These are phyloP conservation scores for Coemansia sp. DNA, from an alignment of 192 early-diverging fungal genomes.

Conservation along the genomic window DNA sequence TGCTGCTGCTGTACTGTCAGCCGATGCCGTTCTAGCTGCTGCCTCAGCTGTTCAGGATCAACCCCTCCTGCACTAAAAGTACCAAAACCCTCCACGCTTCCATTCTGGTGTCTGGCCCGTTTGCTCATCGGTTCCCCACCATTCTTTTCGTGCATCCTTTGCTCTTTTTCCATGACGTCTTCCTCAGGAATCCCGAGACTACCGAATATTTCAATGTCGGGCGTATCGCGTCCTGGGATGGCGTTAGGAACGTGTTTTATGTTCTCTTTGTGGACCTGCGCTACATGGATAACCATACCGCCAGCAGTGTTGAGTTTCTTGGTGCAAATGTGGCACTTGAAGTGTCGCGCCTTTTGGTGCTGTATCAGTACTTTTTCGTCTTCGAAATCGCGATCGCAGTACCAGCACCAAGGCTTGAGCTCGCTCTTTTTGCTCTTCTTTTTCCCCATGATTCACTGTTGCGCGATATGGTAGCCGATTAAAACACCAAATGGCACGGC, in stretches of 20 bases:
- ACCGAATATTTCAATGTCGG: constrained; percentile 94
- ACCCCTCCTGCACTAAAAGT: constrained; percentile 26
- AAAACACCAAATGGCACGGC: neutral
- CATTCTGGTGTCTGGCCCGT: constrained; percentile 35
- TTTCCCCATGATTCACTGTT: constrained; percentile 20
- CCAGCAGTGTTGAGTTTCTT: constrained; percentile 87
- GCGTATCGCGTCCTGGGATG: constrained; percentile 74
- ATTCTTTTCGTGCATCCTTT: constrained; percentile 46
- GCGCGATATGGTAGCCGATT: too few relatives aligned
- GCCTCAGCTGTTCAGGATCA: constrained; percentile 45
- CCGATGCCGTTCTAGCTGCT: constrained; percentile 55
- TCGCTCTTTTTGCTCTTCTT: constrained; percentile 72
- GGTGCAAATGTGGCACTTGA: constrained; percentile 83
- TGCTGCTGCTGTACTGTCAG: constrained; percentile 51
- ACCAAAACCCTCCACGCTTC: constrained; percentile 38
- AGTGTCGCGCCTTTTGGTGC: constrained; percentile 93
- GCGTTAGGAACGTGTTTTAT: constrained; percentile 79
- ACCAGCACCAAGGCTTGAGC: constrained; percentile 83
- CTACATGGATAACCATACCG: constrained; percentile 86
- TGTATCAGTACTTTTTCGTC: constrained; percentile 91
- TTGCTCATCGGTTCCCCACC: constrained; percentile 54
- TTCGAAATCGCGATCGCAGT: constrained; percentile 95
- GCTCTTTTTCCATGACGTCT: constrained; percentile 71
- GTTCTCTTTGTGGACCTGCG: constrained; percentile 92
- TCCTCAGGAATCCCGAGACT: constrained; percentile 88